Evolutionary conservation across 2,329 filamentous ascomycete genomes (phyloP), one percentile per base, ranked within the genome.

Genomic region (Stachybotrys chlorohalonatus): DNA sequence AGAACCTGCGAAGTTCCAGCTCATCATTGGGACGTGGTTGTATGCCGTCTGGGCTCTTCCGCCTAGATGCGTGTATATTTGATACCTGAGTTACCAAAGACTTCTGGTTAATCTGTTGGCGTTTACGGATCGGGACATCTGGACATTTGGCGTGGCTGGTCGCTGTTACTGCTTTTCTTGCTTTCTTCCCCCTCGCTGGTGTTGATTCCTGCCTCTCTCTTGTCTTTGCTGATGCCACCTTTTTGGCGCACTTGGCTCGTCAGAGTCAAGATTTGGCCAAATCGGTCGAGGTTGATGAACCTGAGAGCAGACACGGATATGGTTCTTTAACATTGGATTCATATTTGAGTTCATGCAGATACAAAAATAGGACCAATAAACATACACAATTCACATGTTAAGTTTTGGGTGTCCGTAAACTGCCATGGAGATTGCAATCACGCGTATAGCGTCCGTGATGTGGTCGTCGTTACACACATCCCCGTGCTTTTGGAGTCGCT

Each of bases 61-160:
- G 60, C 62, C 60, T 57, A 56, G 59, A 60, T 59, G 63, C 64
- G 62, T 65, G 64, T 61, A 63, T 63, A 64, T 65, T 64, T 65
- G 63, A 70, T 70, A 70, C 64, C 67, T 68, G 63, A 65, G 63
- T 54, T 36, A 30, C 32, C 16, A 47, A 66, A 57, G 53, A 53
- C 56, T 61, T 63, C 56, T 60, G 60, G 57, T 57, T 57, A 39
- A 59, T 57, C 61, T 65, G 59, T 60, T 62, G 51, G 36, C 36
- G 36, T 42, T 42, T 42, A 52, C 17, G 60, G 58, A 62, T 62
- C 53, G 13, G 13, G 36, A 13, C 36, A 42, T 42, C 36, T 42
- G 36, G 36, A 42, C 36, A 57, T 64, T 62, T 62, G 68, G 68
- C 68, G 68, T 63, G 66, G 60, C 62, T 62, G 36, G 36, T 59